Percentiles rank a stretch among this genome's conserved stretches.
phyloP scores from a whole-genome alignment of 169 alveolate species.

The Amoebophrya sp. region DNA sequence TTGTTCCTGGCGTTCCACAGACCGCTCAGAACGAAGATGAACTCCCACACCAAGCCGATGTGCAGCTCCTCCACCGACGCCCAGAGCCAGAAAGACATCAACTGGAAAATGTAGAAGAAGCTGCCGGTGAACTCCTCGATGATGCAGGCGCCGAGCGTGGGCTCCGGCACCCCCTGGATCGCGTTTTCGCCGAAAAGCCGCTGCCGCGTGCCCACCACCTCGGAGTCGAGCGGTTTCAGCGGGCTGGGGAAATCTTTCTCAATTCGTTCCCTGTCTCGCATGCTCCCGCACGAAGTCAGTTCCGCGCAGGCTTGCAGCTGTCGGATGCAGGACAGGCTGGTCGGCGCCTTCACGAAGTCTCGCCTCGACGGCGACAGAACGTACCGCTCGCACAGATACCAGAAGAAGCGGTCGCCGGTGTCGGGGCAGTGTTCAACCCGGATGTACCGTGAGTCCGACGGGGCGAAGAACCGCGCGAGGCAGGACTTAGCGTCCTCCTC shows the following conservation, averaged over 20 bases:
- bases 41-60: slow-evolving; percentile 3
- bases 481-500: no score
- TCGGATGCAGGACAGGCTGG: background rate
- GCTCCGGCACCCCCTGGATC: background rate
- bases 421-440: no score
- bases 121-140: slow-evolving; percentile 10
- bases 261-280: no score
- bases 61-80: slow-evolving; percentile 2
- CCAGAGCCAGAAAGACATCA: slow-evolving; percentile 4
- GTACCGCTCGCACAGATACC: background rate
- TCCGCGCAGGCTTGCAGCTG: no score
- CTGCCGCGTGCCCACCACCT: background rate
- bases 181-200: background rate
- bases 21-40: background rate
- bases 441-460: no score
- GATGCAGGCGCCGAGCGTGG: background rate
- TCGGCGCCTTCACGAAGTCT: background rate
- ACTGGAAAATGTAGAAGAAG: slow-evolving; percentile 16
- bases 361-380: background rate
- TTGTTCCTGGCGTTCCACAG: background rate
- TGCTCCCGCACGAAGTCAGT: no score
- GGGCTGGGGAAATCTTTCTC: no score
- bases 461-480: no score
- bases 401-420: background rate
- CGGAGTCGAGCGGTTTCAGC: no score